Evolutionary conservation across 208 protist species (phyloP).

Genomic region (Acanthamoeba castellanii): DNA sequence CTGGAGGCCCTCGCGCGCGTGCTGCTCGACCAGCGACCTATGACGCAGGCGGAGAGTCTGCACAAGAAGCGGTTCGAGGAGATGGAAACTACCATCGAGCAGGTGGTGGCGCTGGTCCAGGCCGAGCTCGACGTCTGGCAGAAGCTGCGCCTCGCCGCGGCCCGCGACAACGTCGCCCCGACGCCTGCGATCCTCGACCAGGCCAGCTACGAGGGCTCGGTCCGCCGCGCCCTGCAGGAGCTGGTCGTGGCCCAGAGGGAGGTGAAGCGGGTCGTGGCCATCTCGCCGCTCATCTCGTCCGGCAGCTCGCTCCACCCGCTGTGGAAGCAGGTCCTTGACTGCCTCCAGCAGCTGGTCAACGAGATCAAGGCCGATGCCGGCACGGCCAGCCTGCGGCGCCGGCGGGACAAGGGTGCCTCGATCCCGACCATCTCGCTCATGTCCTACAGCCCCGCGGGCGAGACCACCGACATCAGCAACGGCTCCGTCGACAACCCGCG

Average conservation of each 20-base stretch:
- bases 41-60: not conserved
- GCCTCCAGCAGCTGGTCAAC: not conserved
- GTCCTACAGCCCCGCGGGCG: not conserved
- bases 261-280: conserved; percentile 7
- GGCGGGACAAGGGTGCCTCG: not conserved
- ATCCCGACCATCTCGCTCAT: not conserved
- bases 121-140: not conserved
- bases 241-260: not conserved
- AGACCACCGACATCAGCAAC: too few relatives aligned
- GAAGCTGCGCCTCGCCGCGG: not conserved
- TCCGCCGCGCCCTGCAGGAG: not conserved
- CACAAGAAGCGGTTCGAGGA: conserved; percentile 20
- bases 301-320: not conserved
- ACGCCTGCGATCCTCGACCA: not conserved
- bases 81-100: conserved; percentile 1
- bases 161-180: not conserved
- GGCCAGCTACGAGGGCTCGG: not conserved
- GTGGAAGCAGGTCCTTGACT: conserved; percentile 10
- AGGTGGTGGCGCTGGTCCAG: conserved; percentile 6
- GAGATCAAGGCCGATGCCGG: conserved; percentile 22
- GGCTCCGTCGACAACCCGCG: too few relatives aligned
- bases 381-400: not conserved
- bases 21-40: not conserved
- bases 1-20: not conserved
- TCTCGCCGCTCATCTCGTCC: conserved; percentile 9